These are phyloP conservation scores for Huntiella moniliformis DNA, from an alignment of 2,329 filamentous ascomycete species.

Conservation along the genomic window DNA sequence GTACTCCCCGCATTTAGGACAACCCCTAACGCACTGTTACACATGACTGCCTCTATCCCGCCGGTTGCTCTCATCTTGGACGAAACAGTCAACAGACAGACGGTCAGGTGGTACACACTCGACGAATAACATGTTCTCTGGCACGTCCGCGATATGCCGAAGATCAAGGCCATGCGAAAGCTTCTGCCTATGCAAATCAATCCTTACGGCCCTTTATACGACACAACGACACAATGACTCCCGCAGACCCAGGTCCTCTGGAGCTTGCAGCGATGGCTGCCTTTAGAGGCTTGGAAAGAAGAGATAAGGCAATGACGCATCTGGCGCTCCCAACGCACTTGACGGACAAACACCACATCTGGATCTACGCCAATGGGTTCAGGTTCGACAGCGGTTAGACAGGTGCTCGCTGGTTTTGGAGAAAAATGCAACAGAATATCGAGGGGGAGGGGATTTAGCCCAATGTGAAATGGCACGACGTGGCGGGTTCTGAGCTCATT, in stretches of 20 bases:
- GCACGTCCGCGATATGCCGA: neutral
- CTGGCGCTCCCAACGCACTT: neutral
- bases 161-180: neutral
- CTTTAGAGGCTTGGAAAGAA: neutral
- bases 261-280: neutral
- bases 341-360: neutral
- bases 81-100: neutral
- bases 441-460: neutral
- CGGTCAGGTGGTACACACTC: neutral
- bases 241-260: neutral
- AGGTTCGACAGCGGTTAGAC: neutral
- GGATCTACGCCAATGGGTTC: neutral
- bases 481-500: neutral
- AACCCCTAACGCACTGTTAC: neutral
- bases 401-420: neutral
- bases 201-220: neutral
- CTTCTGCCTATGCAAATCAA: neutral
- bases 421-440: neutral
- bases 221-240: neutral
- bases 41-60: neutral
- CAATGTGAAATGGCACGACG: neutral
- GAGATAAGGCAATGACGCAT: neutral
- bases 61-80: neutral
- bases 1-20: neutral
- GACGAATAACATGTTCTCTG: neutral